phyloP scores from a whole-genome alignment of 2,329 filamentous ascomycete species.

The Hymenoscyphus repandus region DNA sequence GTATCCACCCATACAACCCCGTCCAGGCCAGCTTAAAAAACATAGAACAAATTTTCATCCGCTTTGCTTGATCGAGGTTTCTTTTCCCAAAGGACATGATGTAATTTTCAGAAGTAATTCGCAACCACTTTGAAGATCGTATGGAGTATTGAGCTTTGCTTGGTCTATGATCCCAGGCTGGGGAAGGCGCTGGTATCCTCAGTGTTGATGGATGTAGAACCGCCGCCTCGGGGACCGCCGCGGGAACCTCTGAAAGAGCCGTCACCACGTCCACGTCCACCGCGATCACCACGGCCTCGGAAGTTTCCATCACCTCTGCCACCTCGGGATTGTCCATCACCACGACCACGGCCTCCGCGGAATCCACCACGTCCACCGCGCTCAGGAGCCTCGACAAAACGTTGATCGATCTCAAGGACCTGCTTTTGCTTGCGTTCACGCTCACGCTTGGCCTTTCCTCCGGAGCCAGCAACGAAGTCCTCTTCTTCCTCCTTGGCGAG shows the following conservation, averaged over 20 bases:
- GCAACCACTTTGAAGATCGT: constrained; percentile 16
- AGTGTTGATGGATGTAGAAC: constrained; percentile 39
- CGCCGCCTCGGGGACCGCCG: constrained; percentile 36
- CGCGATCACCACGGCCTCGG: constrained; percentile 39
- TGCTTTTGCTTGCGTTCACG: constrained; percentile 91
- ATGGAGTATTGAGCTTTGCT: constrained; percentile 12
- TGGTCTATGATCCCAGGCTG: constrained; percentile 39
- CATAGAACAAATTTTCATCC: constrained; percentile 3
- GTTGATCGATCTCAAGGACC: constrained; percentile 81
- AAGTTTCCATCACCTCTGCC: constrained; percentile 38
- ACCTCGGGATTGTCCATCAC: constrained; percentile 47
- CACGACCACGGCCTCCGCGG: constrained; percentile 41
- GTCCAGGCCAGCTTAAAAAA: constrained; percentile 3
- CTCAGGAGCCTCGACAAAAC: constrained; percentile 67
- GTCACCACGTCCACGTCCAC: constrained; percentile 39
- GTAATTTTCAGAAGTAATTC: constrained; percentile 9
- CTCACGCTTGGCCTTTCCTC: constrained; percentile 77
- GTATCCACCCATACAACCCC: constrained; percentile 8
- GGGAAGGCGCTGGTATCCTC: constrained; percentile 48
- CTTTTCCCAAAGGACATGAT: constrained; percentile 6
- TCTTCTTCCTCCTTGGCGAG: constrained; percentile 60
- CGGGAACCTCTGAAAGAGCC: constrained; percentile 40
- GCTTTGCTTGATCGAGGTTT: constrained; percentile 5
- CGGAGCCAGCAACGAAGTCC: constrained; percentile 69
- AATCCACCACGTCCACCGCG: constrained; percentile 45